Percentiles rank a stretch among this genome's conserved stretches.
These are phyloP conservation scores for Paradendryphiella salina DNA, from an alignment of 2,329 filamentous ascomycete genomes.

Conservation along the genomic window DNA sequence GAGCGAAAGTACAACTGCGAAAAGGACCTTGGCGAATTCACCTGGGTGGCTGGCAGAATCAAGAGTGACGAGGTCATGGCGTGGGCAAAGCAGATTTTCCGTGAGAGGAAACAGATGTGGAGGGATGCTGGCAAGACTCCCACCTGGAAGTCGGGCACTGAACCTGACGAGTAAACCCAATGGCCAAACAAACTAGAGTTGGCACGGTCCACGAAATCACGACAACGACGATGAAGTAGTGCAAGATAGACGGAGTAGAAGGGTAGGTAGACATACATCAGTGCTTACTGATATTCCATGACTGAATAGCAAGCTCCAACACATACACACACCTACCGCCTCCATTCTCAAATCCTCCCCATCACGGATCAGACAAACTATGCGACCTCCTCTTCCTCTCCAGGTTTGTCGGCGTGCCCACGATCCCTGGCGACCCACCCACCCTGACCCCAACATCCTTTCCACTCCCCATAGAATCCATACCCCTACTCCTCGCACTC, in stretches of 20 bases:
- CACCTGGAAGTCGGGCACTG: constrained; percentile 33
- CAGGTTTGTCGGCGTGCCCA: constrained; percentile 1
- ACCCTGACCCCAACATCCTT: background rate
- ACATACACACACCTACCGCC: too few relatives aligned
- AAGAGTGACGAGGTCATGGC: constrained; percentile 74
- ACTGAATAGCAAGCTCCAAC: too few relatives aligned
- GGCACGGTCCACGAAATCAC: background rate
- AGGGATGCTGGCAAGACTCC: constrained; percentile 45
- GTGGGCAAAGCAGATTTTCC: constrained; percentile 77
- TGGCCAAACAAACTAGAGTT: background rate
- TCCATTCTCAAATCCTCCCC: too few relatives aligned
- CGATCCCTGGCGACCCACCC: background rate
- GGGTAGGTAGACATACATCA: background rate
- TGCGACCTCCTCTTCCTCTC: constrained; percentile 23
- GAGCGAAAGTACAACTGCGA: constrained; percentile 70
- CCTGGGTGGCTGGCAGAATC: constrained; percentile 74
- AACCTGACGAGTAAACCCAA: constrained; percentile 21
- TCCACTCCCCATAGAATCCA: constrained; percentile 1
- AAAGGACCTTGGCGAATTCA: constrained; percentile 84
- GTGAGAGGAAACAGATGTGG: constrained; percentile 78
- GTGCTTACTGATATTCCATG: background rate
- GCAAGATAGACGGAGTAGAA: background rate
- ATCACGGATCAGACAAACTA: constrained; percentile 22
- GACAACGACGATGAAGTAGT: background rate
- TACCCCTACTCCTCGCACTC: background rate